Conservation (phyloP, 495 filamentous ascomycete species). For the Aspergillus indologenus region DNA sequence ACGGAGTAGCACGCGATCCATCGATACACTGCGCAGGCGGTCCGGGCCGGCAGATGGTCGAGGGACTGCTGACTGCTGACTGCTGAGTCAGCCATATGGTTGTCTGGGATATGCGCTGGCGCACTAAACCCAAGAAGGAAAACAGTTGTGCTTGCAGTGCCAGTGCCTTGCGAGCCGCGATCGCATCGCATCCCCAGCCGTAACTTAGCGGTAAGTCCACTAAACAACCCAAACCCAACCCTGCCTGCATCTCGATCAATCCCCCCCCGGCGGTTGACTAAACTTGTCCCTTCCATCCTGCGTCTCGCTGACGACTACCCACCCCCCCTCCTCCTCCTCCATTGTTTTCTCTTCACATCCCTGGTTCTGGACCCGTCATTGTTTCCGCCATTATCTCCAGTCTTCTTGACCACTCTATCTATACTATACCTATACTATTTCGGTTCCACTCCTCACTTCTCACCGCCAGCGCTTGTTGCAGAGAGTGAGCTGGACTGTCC, state of each 20-base stretch:
- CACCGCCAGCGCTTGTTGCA: slow-evolving; percentile 17
- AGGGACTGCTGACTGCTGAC: no score
- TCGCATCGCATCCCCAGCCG: slow-evolving; percentile 23
- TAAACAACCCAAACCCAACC: neutral
- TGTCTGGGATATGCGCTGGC: slow-evolving; percentile 43
- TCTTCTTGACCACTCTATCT: slow-evolving; percentile 4
- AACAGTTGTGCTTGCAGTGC: slow-evolving; percentile 31
- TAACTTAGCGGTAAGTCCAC: neutral
- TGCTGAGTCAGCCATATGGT: slow-evolving; percentile 35
- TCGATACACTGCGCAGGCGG: slow-evolving; percentile 22
- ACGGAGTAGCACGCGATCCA: slow-evolving; percentile 11
- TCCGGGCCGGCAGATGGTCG: neutral
- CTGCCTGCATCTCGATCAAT: slow-evolving; percentile 12
- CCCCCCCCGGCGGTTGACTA: slow-evolving; percentile 4
- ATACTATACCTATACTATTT: neutral
- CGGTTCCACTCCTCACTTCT: neutral
- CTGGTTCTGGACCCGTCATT: neutral
- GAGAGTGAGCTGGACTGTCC: slow-evolving; percentile 1
- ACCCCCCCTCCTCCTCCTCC: slow-evolving; percentile 14
- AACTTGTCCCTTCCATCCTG: slow-evolving; percentile 11
- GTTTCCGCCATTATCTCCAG: neutral
- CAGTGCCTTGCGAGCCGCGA: slow-evolving; percentile 5
- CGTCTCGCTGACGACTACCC: slow-evolving; percentile 14
- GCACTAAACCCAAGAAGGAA: slow-evolving; percentile 40
- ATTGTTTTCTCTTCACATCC: slow-evolving; percentile 3